phyloP scores from a whole-genome alignment of 2,329 filamentous ascomycete species.

The Ophiocordyceps polyrhachis-furcata region DNA sequence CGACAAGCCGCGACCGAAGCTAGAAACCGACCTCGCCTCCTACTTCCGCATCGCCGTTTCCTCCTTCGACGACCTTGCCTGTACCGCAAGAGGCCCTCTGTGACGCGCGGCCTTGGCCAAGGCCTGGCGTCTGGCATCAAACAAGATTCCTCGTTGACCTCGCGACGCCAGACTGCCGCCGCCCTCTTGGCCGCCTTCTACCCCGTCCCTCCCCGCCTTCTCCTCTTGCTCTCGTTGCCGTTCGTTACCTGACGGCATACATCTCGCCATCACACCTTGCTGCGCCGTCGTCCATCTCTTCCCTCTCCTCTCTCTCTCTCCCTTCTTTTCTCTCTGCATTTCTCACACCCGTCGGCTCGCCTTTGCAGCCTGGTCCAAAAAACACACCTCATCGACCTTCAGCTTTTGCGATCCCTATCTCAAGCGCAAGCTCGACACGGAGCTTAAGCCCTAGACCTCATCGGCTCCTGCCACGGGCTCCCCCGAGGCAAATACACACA shows the following conservation, averaged over 20 bases:
- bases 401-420: neutral
- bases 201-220: neutral
- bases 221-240: neutral
- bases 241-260: neutral
- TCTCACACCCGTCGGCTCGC: neutral
- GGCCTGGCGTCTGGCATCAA: neutral
- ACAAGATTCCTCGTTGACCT: neutral
- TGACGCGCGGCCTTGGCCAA: neutral
- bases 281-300: neutral
- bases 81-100: neutral
- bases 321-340: neutral
- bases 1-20: conserved; percentile 5
- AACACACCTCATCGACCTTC: neutral
- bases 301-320: neutral
- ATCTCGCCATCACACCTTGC: neutral
- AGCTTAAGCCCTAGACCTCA: neutral
- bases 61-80: neutral
- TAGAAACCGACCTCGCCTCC: conserved; percentile 6
- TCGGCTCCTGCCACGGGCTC: neutral
- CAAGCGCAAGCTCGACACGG: neutral
- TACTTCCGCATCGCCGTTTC: conserved; percentile 1
- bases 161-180: neutral
- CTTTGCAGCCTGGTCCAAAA: neutral
- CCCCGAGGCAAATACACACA: neutral
- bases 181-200: neutral